Evolutionary conservation across 345 rosid genomes (phyloP).

Genomic region (Acer saccharum): DNA sequence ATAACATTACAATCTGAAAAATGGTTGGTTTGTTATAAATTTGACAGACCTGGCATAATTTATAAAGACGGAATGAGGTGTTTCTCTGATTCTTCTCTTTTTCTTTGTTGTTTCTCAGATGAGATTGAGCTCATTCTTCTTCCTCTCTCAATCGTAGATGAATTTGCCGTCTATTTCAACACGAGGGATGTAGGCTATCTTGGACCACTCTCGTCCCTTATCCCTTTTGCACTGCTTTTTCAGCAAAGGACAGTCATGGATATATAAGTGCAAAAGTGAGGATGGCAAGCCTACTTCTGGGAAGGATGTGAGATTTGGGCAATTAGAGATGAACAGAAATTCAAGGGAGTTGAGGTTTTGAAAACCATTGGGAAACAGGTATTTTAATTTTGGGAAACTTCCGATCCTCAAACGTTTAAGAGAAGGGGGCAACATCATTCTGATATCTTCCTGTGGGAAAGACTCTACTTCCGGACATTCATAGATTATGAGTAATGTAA

Average conservation of each 20-base stretch:
- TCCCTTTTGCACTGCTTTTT: slow-evolving; percentile 19
- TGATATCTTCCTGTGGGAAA: background rate
- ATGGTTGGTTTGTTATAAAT: background rate
- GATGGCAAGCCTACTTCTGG: background rate
- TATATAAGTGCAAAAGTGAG: background rate
- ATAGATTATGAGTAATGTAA: fast-evolving
- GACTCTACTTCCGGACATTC: background rate
- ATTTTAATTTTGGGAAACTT: background rate
- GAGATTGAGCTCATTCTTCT: background rate
- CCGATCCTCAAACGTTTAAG: fast-evolving
- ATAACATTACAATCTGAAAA: too few species aligned
- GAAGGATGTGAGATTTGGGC: background rate
- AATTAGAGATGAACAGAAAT: background rate
- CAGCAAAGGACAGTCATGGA: background rate
- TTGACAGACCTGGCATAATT: background rate
- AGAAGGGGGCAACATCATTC: slow-evolving; percentile 6
- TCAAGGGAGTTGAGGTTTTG: slow-evolving; percentile 21
- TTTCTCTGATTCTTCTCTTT: background rate
- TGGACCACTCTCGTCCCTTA: slow-evolving; percentile 19
- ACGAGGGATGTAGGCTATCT: slow-evolving; percentile 18
- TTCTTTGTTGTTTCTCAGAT: background rate
- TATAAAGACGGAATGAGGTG: background rate
- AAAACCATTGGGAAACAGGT: slow-evolving; percentile 14
- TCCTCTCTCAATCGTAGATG: background rate
- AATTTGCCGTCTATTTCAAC: background rate